phyloP scores from a whole-genome alignment of 208 protist genomes.

The Sergeia podlipaevii region DNA sequence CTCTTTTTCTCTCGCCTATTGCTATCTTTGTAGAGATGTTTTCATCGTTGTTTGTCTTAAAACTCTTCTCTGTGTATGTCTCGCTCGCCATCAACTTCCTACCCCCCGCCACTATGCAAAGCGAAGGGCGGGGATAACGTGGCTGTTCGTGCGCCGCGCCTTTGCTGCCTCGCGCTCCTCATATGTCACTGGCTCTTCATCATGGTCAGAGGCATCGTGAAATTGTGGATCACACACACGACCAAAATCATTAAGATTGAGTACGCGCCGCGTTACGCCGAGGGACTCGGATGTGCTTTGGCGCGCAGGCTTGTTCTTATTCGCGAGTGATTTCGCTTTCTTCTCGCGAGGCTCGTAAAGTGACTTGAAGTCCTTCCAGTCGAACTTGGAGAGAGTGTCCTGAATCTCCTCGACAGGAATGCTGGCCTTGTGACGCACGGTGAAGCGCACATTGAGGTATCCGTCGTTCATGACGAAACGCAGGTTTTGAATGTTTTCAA shows the following conservation, averaged over 20 bases:
- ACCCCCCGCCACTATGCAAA: conserved; percentile 9
- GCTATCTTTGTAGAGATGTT: background rate
- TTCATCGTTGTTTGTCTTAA: conserved; percentile 1
- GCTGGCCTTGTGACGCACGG: conserved; percentile 48
- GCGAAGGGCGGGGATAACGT: conserved; percentile 20
- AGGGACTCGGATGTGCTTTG: conserved; percentile 1
- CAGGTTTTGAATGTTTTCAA: conserved; percentile 47
- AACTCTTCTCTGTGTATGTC: conserved; percentile 2
- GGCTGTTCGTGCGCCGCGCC: conserved; percentile 17
- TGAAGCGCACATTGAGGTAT: conserved; percentile 48
- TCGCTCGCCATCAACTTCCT: background rate
- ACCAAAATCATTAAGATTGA: conserved; percentile 53
- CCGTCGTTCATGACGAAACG: conserved; percentile 44
- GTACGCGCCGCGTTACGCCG: conserved; percentile 11
- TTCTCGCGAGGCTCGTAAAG: conserved; percentile 59
- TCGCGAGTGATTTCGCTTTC: conserved; percentile 3
- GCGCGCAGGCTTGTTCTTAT: conserved; percentile 10
- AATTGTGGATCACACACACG: conserved; percentile 48
- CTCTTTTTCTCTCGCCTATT: conserved; percentile 4
- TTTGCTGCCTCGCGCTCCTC: conserved; percentile 32
- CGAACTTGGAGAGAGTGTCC: conserved; percentile 25
- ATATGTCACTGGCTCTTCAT: conserved; percentile 44
- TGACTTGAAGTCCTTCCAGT: conserved; percentile 36
- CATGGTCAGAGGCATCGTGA: conserved; percentile 33
- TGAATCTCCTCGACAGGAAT: conserved; percentile 40